Evolutionary conservation across 495 filamentous ascomycete species (phyloP).

Genomic region (Aspergillus bridgeri): DNA sequence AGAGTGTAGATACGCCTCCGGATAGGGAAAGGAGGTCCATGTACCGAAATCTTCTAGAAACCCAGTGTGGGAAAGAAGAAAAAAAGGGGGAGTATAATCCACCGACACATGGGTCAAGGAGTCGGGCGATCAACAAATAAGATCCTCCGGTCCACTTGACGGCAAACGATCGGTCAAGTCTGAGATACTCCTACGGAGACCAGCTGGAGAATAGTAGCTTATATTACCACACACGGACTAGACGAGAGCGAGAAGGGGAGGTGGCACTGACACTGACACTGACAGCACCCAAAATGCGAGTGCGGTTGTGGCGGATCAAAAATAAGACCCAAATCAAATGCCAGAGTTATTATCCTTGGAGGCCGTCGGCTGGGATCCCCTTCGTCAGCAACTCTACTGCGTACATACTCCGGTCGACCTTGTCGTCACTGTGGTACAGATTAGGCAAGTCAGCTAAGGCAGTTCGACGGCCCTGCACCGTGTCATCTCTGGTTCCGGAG

Average conservation of each 20-base stretch:
- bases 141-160: background rate
- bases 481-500: background rate
- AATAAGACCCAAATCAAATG: background rate
- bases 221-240: background rate
- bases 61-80: background rate
- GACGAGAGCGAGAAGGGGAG: too few relatives aligned
- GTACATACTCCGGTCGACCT: background rate
- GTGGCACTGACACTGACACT: background rate
- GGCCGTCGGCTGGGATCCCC: background rate
- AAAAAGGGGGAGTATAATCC: slow-evolving; percentile 3
- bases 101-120: background rate
- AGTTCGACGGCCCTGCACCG: background rate
- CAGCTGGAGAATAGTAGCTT: background rate
- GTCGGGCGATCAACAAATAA: background rate
- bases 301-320: slow-evolving; percentile 9
- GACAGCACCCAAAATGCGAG: slow-evolving; percentile 3
- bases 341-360: background rate
- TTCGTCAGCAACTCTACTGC: background rate
- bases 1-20: too few relatives aligned
- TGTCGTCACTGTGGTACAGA: background rate
- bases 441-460: background rate
- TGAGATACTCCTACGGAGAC: background rate
- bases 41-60: slow-evolving; percentile 15
- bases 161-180: background rate
- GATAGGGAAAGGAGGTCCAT: background rate